Evolutionary conservation across 2,329 filamentous ascomycete genomes (phyloP), one percentile per base, ranked within the genome.

Genomic region (Cladosporium sp.): DNA sequence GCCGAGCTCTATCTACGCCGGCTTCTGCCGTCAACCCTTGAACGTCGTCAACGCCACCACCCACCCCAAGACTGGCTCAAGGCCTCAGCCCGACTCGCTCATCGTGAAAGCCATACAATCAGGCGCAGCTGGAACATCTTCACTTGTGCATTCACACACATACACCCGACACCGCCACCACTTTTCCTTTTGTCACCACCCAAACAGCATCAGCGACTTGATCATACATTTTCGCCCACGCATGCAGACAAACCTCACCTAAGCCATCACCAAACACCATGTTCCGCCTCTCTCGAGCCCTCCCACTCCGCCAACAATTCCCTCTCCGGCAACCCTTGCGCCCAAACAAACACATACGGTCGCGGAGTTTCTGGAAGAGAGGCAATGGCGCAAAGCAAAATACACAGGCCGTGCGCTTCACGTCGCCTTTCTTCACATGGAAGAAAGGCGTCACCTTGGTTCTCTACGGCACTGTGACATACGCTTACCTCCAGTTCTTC

Each of bases 401-500:
- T 7, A 19, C 18, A 2, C 49, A 51, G 38, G 25, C 42, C 12
- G 49, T 47, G 32, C 54, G 54, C 45, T 43, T 56, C 35, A 52
- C 38, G 19, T 39, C 48, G 7, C 46, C 54, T 9, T 32, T 45
- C 27, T 55, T 55, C 46, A 48, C 46, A 1, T 43, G 29, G 32
- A 56, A 50, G 22, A 51, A 38, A 35, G 30, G 25, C 11, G 29
- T 43, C 36, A 47, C 49, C 22, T 40, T 12, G 22, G 25, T 20
- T 7, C 20, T 47, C 42, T 45, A 45, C 42, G 15, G 36, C 16
- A 30, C 19, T 7, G 19, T 36, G 16, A 36, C 42, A 22, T 59
- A 60, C 29, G 57, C 42, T 38, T 62, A 57, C 45, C 41, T 53
- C 32, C 52, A 51, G 29, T 42, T 63, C 38, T 49, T 67, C 20